Evolutionary conservation across 2,329 filamentous ascomycete genomes (phyloP), one percentile per base, ranked within the genome.

Genomic region (Gnomoniopsis smithogilvyi): DNA sequence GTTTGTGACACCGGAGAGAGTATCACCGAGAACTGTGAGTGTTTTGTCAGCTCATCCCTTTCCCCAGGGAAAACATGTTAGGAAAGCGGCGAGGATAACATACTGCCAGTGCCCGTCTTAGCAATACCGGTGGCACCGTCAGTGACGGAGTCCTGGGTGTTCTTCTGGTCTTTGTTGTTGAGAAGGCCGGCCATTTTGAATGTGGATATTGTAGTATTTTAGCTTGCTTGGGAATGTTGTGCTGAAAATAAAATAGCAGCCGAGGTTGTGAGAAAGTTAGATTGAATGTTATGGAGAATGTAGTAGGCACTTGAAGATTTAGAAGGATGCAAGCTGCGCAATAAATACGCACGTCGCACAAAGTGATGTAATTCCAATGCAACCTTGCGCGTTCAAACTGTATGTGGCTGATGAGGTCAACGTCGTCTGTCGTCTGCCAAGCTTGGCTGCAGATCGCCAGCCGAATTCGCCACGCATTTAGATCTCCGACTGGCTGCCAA

Each of bases 21-120:
- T 63, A 8, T 58, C 50, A 6, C 61, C 61, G 7, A 63, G 36
- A 8, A 60, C 57, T 59, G 17, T 22, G 7, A 6, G 2, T 6
- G 17, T 8, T 3, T 3, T 1, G 47, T 54, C 10, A 51, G 26
- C 22, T 21, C 12, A 21, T 24, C 6, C 14, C 3, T 2, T 1
- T n/a, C 17, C 12, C 2, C 14, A n/a, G 4, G 7, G 17, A 7
- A 2, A 24, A 4, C 8, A 6, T 12, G 34, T 19, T 6, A n/a
- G 19, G 12, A 22, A 8, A 6, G 4, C 6, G 12, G 24, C 30
- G 15, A 6, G n/a, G n/a, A 11, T 2, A 48, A 17, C 60, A 43
- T 21, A 62, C 60, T 59, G 21, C 60, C 58, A 21, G 61, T 63
- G 14, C 61, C 61, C 1, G 61, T 63, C 51, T 61, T 61, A 14